A percentile compares a stretch with the other conserved stretches of the same genome.
Conservation (phyloP, 345 rosid genomes). For the Arabis alpina region DNA sequence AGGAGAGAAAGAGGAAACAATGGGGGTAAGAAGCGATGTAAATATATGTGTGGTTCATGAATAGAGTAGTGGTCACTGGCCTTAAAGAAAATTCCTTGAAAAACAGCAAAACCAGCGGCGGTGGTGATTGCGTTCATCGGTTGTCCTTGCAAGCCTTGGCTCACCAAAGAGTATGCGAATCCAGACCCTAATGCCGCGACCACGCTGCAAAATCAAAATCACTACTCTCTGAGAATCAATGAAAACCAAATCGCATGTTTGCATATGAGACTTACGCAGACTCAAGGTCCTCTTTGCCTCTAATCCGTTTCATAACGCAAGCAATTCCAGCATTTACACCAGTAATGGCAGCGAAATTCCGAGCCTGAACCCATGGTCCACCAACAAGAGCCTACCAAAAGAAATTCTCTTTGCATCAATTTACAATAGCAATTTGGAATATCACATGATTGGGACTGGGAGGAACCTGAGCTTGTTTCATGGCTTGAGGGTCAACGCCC, state of each 20-base stretch:
- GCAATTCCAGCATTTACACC: slow-evolving; percentile 92
- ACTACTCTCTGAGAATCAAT: neutral
- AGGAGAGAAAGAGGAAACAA: neutral
- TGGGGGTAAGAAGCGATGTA: neutral
- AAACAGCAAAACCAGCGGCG: slow-evolving; percentile 77
- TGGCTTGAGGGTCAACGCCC: slow-evolving; percentile 67
- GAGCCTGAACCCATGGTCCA: slow-evolving; percentile 92
- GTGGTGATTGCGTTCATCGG: slow-evolving; percentile 70
- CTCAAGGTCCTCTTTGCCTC: slow-evolving; percentile 96
- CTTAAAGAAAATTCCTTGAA: slow-evolving; percentile 85
- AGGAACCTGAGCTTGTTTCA: slow-evolving; percentile 81
- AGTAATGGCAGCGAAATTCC: slow-evolving; percentile 88
- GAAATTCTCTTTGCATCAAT: neutral
- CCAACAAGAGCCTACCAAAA: slow-evolving; percentile 73
- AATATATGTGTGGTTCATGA: neutral
- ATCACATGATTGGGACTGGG: neutral
- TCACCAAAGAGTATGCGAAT: slow-evolving; percentile 78
- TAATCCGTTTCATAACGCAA: slow-evolving; percentile 74
- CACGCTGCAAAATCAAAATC: slow-evolving; percentile 59
- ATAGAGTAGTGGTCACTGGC: slow-evolving; percentile 46
- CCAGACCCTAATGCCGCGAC: slow-evolving; percentile 98
- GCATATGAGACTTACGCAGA: slow-evolving; percentile 49
- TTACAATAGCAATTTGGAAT: neutral
- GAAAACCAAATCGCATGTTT: neutral
- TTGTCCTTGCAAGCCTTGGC: slow-evolving; percentile 78